A percentile compares a stretch with the other conserved stretches of the same genome.
phyloP scores from a whole-genome alignment of 371 early-diverging fungal species.

The Saksenaea vasiformis region DNA sequence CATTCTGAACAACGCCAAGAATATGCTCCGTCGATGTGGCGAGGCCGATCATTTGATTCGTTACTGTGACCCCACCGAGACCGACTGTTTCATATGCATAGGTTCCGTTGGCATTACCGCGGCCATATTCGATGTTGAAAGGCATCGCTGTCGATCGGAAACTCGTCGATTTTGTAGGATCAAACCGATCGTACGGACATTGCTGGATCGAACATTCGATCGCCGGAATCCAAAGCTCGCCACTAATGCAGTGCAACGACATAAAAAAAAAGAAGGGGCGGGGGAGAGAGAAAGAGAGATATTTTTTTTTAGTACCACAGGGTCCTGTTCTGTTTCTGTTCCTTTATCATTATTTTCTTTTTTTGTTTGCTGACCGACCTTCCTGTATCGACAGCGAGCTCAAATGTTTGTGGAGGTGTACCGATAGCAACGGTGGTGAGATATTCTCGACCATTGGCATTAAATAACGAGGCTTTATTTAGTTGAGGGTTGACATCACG shows the following conservation, averaged over 20 bases:
- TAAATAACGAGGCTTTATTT: slow-evolving; percentile 16
- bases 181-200: slow-evolving; percentile 32
- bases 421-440: slow-evolving; percentile 30
- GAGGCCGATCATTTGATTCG: slow-evolving; percentile 28
- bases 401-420: slow-evolving; percentile 40
- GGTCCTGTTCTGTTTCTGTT: background rate
- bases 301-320: background rate
- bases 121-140: slow-evolving; percentile 37
- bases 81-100: slow-evolving; percentile 28
- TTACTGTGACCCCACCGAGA: slow-evolving; percentile 20
- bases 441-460: slow-evolving; percentile 34
- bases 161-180: slow-evolving; percentile 26
- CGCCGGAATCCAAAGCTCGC: slow-evolving; percentile 44
- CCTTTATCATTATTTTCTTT: background rate
- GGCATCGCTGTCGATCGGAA: slow-evolving; percentile 18
- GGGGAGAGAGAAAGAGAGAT: background rate
- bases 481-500: slow-evolving; percentile 1
- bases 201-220: slow-evolving; percentile 23
- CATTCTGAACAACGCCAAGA: slow-evolving; percentile 14
- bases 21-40: slow-evolving; percentile 21
- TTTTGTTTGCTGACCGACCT: slow-evolving; percentile 26
- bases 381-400: slow-evolving; percentile 38
- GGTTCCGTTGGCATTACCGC: slow-evolving; percentile 39
- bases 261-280: background rate
- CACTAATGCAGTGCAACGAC: slow-evolving; percentile 11